Evolutionary conservation across 306 rosid genomes (phyloP), one percentile per base, ranked within the genome.

Genomic region (Acacia confusa): DNA sequence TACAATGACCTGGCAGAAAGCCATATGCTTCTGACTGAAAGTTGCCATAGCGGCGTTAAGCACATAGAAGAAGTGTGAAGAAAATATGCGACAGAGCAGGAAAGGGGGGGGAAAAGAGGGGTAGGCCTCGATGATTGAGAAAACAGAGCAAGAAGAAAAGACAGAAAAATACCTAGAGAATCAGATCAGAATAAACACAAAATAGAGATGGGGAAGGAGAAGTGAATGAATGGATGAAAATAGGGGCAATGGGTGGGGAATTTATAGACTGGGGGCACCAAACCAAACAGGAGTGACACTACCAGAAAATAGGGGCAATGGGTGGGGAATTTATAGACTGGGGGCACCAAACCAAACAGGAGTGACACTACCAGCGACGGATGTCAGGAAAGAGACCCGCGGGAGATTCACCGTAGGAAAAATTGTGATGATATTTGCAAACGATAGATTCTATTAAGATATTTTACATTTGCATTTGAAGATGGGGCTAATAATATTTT

Each of bases 181-280:
- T 80, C 64, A 86, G 75, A 87, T 80, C 55, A 86, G 75, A 87
- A 38, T 77, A 64, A 86, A 86, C 86, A 85, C 74, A 83, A 83
- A 79, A 83, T 15, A 65, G 74, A 79, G 36, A 14, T 41, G 78
- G 47, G 50, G 77, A 41, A 65, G 76, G 64, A 36, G 77, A 41
- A 25, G 81, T 48, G 73, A 78, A 45, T 69, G 79, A 78, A 81
- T 76, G 83, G 72, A 81, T 88, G 83, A 2, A 82, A 52, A 61
- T 4, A 22, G 73, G 74, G 38, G 82, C 0, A 78, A 53, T 14
- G 72, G 57, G 24, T n/a, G 82, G 24, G 66, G 20, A 57, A 83
- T 88, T 88, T 85, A 88, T 88, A 85, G 89, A 50, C 48, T 19
- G 47, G 70, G 81, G 67, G 81, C 69, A 66, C 81, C 14, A 82